Base-by-base conservation (phyloP, 1,284 basidiomycete species). In the Fistulinella cinereoalba region DNA sequence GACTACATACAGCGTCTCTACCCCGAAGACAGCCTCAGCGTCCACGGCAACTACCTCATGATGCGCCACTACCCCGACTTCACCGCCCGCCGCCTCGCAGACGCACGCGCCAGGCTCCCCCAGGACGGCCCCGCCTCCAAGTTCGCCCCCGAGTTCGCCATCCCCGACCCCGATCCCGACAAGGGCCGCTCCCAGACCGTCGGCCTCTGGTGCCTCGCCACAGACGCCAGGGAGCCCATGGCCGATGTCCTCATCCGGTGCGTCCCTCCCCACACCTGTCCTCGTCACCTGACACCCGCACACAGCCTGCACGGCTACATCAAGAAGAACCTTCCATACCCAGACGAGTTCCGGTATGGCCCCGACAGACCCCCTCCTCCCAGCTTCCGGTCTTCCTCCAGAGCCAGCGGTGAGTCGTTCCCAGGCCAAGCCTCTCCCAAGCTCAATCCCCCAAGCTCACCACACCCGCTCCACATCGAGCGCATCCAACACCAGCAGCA, bases 1-100 rank as follows among this genome's bases (percentile, higher is more conserved):
- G 92, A 93, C 65, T 90, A 89, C 60, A 78, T 82, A 44, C 84
- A 88, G 44, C 77, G 80, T 32, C 71, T 95, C 37, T 83, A 83
- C 54, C 84, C 88, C 15, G 88, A 92, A 67, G 88, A 92, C 67
- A 83, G 85, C 52, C 72, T 92, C 52, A 78, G 84, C 45, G 70
- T 81, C 13, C 72, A 75, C 36, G 80, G 79, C 41, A 72, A 58
- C 53, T 89, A 86, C 66, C 75, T 91, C 57, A 85, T 91, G 71
- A 83, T 87, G 58, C 80, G 85, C 51, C 81, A 81, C 47, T 88
- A 81, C 61, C 80, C 84, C 44, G 77, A 83, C 49, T 88, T 76
- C 58, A 81, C 83, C n/a, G 62, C 72, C 45, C 71, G 69, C 45
- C 73, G 85, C 44, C 65, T 85, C 16, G 48, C 63, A 18, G 55